Evolutionary conservation across 2,329 filamentous ascomycete species (phyloP).

Genomic region (Thielaviopsis cerberus): DNA sequence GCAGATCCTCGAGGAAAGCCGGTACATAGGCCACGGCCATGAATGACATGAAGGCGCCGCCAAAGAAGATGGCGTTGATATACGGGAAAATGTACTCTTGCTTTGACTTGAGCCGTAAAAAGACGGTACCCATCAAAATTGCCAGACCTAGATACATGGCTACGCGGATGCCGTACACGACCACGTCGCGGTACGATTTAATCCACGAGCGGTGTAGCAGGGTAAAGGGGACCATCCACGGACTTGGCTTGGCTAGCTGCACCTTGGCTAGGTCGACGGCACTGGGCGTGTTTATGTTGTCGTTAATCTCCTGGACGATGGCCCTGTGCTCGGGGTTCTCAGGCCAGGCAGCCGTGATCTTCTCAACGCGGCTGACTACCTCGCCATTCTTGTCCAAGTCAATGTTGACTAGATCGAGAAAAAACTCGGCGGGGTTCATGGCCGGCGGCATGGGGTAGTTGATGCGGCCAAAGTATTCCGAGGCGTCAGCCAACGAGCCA

Average conservation of each 20-base stretch:
- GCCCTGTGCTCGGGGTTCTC: constrained; percentile 13
- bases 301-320: not conserved
- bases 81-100: constrained; percentile 64
- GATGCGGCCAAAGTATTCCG: constrained; percentile 43
- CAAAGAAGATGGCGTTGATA: constrained; percentile 66
- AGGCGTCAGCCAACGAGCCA: constrained; percentile 39
- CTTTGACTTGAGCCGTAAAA: constrained; percentile 48
- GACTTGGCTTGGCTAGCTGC: constrained; percentile 23
- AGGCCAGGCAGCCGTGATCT: constrained; percentile 16
- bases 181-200: constrained; percentile 67
- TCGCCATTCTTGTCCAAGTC: constrained; percentile 44
- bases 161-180: constrained; percentile 67
- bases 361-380: constrained; percentile 21
- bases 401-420: constrained; percentile 60
- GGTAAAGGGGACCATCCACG: constrained; percentile 35
- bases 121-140: constrained; percentile 78
- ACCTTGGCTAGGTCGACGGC: constrained; percentile 14
- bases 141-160: constrained; percentile 63
- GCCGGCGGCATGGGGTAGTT: constrained; percentile 47
- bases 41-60: constrained; percentile 58
- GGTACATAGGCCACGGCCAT: constrained; percentile 77
- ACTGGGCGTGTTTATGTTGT: not conserved
- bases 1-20: constrained; percentile 60
- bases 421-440: constrained; percentile 63
- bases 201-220: constrained; percentile 64